These are phyloP conservation scores for Auriscalpium vulgare DNA, from an alignment of 768 basidiomycete species.

Conservation along the genomic window DNA sequence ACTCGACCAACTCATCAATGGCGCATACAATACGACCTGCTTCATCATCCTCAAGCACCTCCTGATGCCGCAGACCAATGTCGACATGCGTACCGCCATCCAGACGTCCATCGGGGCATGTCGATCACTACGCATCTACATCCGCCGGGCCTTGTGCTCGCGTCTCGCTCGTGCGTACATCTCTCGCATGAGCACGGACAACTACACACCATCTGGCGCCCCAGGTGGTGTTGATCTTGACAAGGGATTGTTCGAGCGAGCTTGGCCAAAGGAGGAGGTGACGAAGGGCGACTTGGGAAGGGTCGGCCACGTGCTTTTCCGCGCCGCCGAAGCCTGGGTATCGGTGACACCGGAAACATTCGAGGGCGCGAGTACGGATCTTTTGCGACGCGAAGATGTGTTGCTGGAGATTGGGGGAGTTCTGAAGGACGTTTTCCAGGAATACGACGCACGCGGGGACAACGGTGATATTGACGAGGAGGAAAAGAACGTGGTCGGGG, in stretches of 20 bases:
- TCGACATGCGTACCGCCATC: conserved; percentile 10
- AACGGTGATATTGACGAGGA: conserved; percentile 67
- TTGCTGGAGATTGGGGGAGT: conserved; percentile 64
- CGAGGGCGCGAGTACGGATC: conserved; percentile 10
- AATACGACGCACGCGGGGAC: conserved; percentile 45
- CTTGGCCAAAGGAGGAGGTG: conserved; percentile 62
- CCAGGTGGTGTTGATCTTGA: conserved; percentile 54
- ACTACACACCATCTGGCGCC: conserved; percentile 52
- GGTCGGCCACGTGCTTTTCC: conserved; percentile 45
- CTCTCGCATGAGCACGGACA: conserved; percentile 39
- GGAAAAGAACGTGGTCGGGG: conserved; percentile 57
- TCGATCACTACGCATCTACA: conserved; percentile 53
- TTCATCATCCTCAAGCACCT: conserved; percentile 54
- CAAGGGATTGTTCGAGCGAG: conserved; percentile 58
- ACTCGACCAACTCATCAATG: conserved; percentile 49
- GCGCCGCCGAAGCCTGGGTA: conserved; percentile 56
- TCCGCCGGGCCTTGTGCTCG: conserved; percentile 52
- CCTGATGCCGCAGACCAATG: conserved; percentile 39
- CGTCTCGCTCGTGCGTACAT: conserved; percentile 65
- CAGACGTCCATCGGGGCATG: conserved; percentile 24
- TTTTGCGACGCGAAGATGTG: conserved; percentile 29
- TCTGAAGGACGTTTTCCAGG: conserved; percentile 65
- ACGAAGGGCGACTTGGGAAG: conserved; percentile 61
- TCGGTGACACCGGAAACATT: conserved; percentile 22
- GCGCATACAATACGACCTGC: conserved; percentile 59